A percentile compares a stretch with the other conserved stretches of the same genome.
phyloP scores from a whole-genome alignment of 495 filamentous ascomycete species.

The Parathielavia appendiculata region DNA sequence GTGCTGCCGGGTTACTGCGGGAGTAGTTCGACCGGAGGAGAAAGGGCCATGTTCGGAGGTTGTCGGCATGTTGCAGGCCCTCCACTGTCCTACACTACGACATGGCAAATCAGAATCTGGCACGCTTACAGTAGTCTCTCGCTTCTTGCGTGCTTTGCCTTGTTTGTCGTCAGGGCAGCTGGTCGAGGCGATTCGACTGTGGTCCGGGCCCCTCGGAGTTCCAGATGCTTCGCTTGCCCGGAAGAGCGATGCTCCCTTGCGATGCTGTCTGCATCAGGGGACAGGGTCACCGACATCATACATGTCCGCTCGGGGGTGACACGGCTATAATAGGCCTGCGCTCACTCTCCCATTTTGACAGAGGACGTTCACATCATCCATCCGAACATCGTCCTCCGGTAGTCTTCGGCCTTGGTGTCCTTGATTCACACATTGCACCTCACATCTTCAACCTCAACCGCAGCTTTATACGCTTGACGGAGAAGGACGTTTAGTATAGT shows the following conservation, averaged over 20 bases:
- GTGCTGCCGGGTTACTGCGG: slow-evolving; percentile 1
- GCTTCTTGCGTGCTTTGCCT: not conserved
- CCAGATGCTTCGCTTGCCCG: slow-evolving; percentile 1
- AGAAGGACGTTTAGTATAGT: not conserved
- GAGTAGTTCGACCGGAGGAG: not conserved
- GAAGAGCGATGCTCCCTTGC: slow-evolving; percentile 1
- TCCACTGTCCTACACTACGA: not conserved
- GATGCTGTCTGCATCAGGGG: not conserved
- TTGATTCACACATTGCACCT: not conserved
- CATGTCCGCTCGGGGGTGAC: not conserved
- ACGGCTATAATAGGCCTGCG: slow-evolving; percentile 5
- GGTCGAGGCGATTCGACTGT: not conserved
- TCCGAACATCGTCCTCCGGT: not conserved
- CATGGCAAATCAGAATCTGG: not conserved
- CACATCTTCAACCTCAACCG: not conserved
- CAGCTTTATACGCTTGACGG: not conserved
- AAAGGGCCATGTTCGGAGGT: not conserved
- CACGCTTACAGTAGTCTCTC: not conserved
- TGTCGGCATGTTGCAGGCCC: not conserved
- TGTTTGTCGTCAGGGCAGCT: not conserved
- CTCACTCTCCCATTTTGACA: not conserved
- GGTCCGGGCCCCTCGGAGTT: slow-evolving; percentile 4
- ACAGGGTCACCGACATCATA: slow-evolving; percentile 1
- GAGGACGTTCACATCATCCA: not conserved
- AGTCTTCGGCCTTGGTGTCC: not conserved